phyloP scores from a whole-genome alignment of 192 early-diverging fungal genomes.

The Hyaloraphidium curvatum region DNA sequence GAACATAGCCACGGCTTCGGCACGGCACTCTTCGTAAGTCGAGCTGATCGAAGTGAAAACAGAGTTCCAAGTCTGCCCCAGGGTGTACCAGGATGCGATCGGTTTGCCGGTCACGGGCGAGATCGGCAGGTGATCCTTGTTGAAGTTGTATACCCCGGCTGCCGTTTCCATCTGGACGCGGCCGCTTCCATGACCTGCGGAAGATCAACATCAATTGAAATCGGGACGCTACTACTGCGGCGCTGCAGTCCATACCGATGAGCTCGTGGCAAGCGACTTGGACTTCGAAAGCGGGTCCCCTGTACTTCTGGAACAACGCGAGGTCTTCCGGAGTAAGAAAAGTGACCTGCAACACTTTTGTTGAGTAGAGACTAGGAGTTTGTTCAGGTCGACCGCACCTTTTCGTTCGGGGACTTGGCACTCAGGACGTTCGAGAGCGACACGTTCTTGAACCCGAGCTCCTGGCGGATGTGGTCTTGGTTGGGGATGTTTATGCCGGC shows the following conservation, averaged over 20 bases:
- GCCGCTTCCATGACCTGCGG: constrained; percentile 33
- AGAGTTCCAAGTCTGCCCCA: constrained; percentile 35
- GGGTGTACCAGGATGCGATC: constrained; percentile 29
- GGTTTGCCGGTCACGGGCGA: constrained; percentile 25
- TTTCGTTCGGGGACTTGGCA: constrained; percentile 26
- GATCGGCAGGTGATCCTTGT: constrained; percentile 15
- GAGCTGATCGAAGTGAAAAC: constrained; percentile 25
- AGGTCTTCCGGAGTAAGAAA: not conserved
- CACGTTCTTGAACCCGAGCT: constrained; percentile 34
- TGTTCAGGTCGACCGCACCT: constrained; percentile 29
- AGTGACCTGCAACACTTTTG: too few species aligned
- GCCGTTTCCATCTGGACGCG: constrained; percentile 30
- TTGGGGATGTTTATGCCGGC: constrained; percentile 28
- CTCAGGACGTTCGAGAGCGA: constrained; percentile 35
- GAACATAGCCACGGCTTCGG: constrained; percentile 32
- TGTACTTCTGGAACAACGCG: not conserved
- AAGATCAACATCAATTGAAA: not conserved
- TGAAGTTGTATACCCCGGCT: constrained; percentile 32
- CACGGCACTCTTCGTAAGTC: constrained; percentile 30
- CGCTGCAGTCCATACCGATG: constrained; percentile 9
- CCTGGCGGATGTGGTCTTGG: constrained; percentile 23
- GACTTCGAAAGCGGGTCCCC: constrained; percentile 27
- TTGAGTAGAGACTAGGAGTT: too few species aligned
- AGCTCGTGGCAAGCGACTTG: constrained; percentile 41
- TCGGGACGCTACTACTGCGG: not conserved